A percentile compares a stretch with the other conserved stretches of the same genome.
Conservation (phyloP, 2,329 filamentous ascomycete species). For the Tolypocladium amazonense region DNA sequence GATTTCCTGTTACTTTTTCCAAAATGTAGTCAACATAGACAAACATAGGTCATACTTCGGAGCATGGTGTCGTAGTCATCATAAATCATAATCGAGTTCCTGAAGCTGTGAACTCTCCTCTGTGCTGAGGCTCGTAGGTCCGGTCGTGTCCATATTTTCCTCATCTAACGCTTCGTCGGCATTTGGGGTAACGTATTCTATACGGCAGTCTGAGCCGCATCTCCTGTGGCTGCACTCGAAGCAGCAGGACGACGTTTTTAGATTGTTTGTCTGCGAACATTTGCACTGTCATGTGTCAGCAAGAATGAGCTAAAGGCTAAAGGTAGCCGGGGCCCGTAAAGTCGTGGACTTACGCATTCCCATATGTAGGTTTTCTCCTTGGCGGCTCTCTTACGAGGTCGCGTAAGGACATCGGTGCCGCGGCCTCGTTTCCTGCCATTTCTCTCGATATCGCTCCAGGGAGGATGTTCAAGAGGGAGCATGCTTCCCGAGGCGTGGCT, state of each 20-base stretch:
- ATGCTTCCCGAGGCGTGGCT: constrained; percentile 7
- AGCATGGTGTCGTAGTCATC: not conserved
- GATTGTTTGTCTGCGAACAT: constrained; percentile 7
- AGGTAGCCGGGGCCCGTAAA: not conserved
- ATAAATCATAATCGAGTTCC: not conserved
- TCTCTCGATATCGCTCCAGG: not conserved
- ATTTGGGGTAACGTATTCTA: constrained; percentile 1
- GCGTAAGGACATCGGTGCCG: not conserved
- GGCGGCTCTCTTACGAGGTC: constrained; percentile 4
- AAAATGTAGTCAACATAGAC: not conserved
- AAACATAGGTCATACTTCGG: not conserved
- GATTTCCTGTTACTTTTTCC: not conserved
- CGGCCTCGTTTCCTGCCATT: constrained; percentile 4
- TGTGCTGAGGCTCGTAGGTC: not conserved
- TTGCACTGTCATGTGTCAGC: constrained; percentile 7
- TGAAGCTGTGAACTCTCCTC: not conserved
- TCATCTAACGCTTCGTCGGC: not conserved
- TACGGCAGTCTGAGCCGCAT: not conserved
- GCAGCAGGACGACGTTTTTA: constrained; percentile 5
- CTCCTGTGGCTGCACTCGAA: constrained; percentile 3
- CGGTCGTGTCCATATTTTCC: not conserved
- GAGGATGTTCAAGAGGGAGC: not conserved
- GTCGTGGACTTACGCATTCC: constrained; percentile 17
- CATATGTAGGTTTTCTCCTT: constrained; percentile 14
- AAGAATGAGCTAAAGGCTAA: too few species aligned